Percentiles rank a stretch among this genome's conserved stretches.
Conservation (phyloP, 2,329 filamentous ascomycete genomes). For the Pseudogymnoascus sp. region DNA sequence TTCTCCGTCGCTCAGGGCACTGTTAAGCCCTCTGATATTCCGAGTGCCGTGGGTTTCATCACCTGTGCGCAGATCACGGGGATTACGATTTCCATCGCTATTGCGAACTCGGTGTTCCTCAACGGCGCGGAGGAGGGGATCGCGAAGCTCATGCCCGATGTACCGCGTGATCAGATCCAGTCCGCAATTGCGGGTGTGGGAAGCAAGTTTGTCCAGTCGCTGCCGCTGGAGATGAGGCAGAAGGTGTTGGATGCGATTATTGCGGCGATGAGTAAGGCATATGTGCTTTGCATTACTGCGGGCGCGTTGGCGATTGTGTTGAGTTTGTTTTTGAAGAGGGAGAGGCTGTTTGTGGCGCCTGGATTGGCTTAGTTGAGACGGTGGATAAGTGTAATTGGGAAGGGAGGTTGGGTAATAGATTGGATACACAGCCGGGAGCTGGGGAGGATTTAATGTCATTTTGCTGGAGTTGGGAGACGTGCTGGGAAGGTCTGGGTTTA, state of each 20-base stretch:
- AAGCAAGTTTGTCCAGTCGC: constrained; percentile 18
- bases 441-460: not conserved
- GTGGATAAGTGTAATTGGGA: not conserved
- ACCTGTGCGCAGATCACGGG: constrained; percentile 31
- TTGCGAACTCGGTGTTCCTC: constrained; percentile 33
- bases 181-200: constrained; percentile 25
- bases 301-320: constrained; percentile 27
- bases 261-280: constrained; percentile 28
- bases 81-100: constrained; percentile 31
- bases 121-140: constrained; percentile 29
- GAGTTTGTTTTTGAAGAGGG: constrained; percentile 30
- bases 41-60: constrained; percentile 33
- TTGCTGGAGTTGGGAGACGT: not conserved
- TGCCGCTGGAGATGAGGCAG: constrained; percentile 13
- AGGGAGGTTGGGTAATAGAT: not conserved
- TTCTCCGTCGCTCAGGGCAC: constrained; percentile 33
- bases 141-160: constrained; percentile 21
- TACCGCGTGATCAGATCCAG: constrained; percentile 23
- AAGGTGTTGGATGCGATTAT: constrained; percentile 29
- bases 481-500: not conserved
- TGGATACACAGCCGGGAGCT: not conserved
- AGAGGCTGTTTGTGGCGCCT: constrained; percentile 27
- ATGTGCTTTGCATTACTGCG: constrained; percentile 28
- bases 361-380: not conserved
- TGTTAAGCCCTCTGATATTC: constrained; percentile 26